Base-by-base conservation (phyloP, 805 yeast genomes). In the Danielia reshetovae region DNA sequence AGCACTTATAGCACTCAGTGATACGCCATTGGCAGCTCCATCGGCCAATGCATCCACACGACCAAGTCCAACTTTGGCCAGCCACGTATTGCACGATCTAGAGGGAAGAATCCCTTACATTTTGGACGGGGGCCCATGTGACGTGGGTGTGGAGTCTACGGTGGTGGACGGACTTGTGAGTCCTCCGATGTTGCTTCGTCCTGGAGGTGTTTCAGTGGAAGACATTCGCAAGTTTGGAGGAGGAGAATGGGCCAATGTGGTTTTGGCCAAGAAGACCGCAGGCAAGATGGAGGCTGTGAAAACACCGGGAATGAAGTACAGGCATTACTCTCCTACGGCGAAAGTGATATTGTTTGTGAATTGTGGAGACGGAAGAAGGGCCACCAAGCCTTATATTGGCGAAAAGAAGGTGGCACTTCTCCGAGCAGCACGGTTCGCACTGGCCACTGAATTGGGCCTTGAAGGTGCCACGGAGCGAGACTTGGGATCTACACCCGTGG, bases 291-390 rank as follows among this genome's bases (percentile, higher is more conserved):
- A 86, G 43, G 72, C 79, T 1, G 94, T 84, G 0, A 74, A 84
- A 48, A 93, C 98, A 0, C 98, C 98, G 0, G 98, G 98, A 0
- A 93, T 93, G 98, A 93, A 93, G 54, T 93, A 93, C 56, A 79
- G 85, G 47, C 98, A 93, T 57, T 93, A 93, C 57, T 85, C 96
- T 0, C 98, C 98, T 3, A 72, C 73, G 2, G 96, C 97, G 0
- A 77, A 74, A 39, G 97, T 93, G 3, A 64, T 83, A 0, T 58
- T 89, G 4, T 77, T 87, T 42, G 59, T 67, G 16, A 70, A 76
- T 17, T 65, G 76, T 30, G 68, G 65, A 0, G 66, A 74, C 36
- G 74, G 79, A 0, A 45, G 38, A 2, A 31, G 39, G 1, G 69
- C 63, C 1, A 46, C 75, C 4, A 29, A 51, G 11, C 36, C 46